Percentiles rank a stretch among this genome's conserved stretches.
phyloP scores from a whole-genome alignment of 768 basidiomycete genomes.

The Termitomyces sp. region DNA sequence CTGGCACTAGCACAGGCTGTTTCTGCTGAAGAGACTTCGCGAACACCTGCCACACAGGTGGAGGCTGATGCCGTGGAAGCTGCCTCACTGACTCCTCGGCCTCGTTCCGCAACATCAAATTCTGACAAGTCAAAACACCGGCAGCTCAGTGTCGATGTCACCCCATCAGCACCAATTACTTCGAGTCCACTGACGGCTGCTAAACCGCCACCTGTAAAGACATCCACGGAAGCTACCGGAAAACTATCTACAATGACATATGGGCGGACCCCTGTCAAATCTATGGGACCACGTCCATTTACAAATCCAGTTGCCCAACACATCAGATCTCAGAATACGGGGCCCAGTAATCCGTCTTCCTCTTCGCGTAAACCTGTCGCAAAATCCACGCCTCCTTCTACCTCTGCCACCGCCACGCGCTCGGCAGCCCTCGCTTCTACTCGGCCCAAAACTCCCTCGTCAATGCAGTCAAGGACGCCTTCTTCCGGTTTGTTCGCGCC shows the following conservation, averaged over 20 bases:
- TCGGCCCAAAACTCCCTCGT: slow-evolving; percentile 28
- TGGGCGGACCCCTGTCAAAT: slow-evolving; percentile 19
- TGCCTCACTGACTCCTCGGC: slow-evolving; percentile 12
- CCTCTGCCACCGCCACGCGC: slow-evolving; percentile 24
- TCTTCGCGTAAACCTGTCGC: slow-evolving; percentile 18
- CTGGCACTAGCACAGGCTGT: slow-evolving; percentile 21
- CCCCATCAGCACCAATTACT: slow-evolving; percentile 8
- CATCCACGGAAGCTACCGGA: slow-evolving; percentile 10
- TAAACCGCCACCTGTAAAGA: slow-evolving; percentile 18
- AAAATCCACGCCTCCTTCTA: slow-evolving; percentile 15
- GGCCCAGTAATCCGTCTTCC: slow-evolving; percentile 30
- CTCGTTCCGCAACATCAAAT: slow-evolving; percentile 19
- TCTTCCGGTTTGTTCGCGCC: slow-evolving; percentile 71
- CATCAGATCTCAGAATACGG: slow-evolving; percentile 33
- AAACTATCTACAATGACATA: slow-evolving; percentile 9
- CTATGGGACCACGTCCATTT: slow-evolving; percentile 14
- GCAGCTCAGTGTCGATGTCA: slow-evolving; percentile 4
- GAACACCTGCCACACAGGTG: slow-evolving; percentile 15
- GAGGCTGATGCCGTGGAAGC: slow-evolving; percentile 4
- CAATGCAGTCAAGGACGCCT: slow-evolving; percentile 53
- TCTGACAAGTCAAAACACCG: slow-evolving; percentile 6
- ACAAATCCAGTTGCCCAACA: slow-evolving; percentile 16
- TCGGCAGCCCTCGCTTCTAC: slow-evolving; percentile 4
- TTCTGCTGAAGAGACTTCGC: slow-evolving; percentile 14
- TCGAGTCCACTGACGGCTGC: slow-evolving; percentile 17